A percentile compares a stretch with the other conserved stretches of the same genome.
Evolutionary conservation across 495 filamentous ascomycete species (phyloP).

Genomic region (Lindgomyces ingoldianus): DNA sequence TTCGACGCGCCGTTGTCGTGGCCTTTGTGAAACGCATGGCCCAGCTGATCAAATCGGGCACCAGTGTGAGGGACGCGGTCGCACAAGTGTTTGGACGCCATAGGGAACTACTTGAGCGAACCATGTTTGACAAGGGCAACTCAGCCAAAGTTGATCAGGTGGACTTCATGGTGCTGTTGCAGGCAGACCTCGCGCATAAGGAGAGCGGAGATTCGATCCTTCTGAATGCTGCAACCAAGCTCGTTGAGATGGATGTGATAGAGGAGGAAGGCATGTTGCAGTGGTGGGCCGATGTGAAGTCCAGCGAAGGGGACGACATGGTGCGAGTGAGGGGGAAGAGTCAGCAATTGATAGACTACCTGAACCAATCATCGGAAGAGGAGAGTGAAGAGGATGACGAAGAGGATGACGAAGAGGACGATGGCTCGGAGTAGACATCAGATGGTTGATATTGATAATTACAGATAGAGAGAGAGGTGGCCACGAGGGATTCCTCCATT

Average conservation of each 20-base stretch:
- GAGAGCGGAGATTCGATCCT: slow-evolving; percentile 63
- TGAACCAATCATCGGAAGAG: slow-evolving; percentile 80
- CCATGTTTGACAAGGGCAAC: slow-evolving; percentile 59
- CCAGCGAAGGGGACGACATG: slow-evolving; percentile 66
- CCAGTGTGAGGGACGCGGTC: slow-evolving; percentile 59
- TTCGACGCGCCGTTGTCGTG: slow-evolving; percentile 79
- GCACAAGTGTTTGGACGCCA: slow-evolving; percentile 59
- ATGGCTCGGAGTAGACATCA: slow-evolving; percentile 37
- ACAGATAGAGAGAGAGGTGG: not conserved
- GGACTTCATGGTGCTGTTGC: slow-evolving; percentile 78
- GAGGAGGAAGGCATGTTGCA: slow-evolving; percentile 85
- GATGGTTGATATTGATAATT: not conserved
- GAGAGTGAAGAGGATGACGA: slow-evolving; percentile 72
- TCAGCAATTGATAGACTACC: slow-evolving; percentile 78
- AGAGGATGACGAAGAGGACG: slow-evolving; percentile 58
- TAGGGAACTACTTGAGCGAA: slow-evolving; percentile 58
- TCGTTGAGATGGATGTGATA: slow-evolving; percentile 81
- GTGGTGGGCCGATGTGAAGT: slow-evolving; percentile 81
- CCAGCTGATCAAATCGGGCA: slow-evolving; percentile 64
- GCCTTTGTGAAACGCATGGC: slow-evolving; percentile 81
- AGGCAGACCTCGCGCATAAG: slow-evolving; percentile 70
- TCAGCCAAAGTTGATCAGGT: slow-evolving; percentile 71
- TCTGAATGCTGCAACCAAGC: slow-evolving; percentile 71
- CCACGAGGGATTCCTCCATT: no score
- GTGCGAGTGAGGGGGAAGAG: slow-evolving; percentile 68